These are phyloP conservation scores for Durio zibethinus DNA, from an alignment of 345 rosid species.

Conservation along the genomic window DNA sequence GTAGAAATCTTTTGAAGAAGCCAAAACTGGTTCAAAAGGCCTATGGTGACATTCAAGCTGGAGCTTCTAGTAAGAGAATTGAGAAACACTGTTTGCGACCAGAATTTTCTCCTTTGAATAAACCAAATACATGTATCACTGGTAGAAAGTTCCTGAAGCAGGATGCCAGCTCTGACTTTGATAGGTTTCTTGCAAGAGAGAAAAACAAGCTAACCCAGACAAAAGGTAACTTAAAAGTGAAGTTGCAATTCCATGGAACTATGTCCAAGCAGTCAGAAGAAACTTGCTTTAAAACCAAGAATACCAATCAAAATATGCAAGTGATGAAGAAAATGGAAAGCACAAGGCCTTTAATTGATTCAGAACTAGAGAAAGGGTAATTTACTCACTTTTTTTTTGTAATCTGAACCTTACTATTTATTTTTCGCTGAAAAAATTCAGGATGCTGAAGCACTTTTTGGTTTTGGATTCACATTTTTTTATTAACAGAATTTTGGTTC, in stretches of 20 bases:
- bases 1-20: slow-evolving; percentile 24
- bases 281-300: slow-evolving; percentile 14
- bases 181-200: slow-evolving; percentile 4
- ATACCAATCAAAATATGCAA: slow-evolving; percentile 6
- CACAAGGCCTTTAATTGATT: slow-evolving; percentile 13
- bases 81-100: background rate
- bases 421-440: background rate
- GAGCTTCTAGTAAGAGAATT: slow-evolving; percentile 7
- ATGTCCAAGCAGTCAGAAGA: slow-evolving; percentile 10
- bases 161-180: slow-evolving; percentile 1
- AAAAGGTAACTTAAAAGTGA: slow-evolving; percentile 13
- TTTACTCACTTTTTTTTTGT: background rate
- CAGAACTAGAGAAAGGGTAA: slow-evolving; percentile 25
- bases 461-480: background rate
- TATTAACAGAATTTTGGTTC: slow-evolving; percentile 29
- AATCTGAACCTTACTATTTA: background rate
- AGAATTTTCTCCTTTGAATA: slow-evolving; percentile 15
- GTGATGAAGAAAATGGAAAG: slow-evolving; percentile 6
- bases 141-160: slow-evolving; percentile 19
- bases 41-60: background rate
- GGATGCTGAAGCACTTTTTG: background rate
- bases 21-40: slow-evolving; percentile 10
- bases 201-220: slow-evolving; percentile 5
- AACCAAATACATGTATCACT: slow-evolving; percentile 11
- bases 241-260: slow-evolving; percentile 1